Base-by-base conservation (phyloP, 2,329 filamentous ascomycete genomes). In the Fusarium nelsonii region DNA sequence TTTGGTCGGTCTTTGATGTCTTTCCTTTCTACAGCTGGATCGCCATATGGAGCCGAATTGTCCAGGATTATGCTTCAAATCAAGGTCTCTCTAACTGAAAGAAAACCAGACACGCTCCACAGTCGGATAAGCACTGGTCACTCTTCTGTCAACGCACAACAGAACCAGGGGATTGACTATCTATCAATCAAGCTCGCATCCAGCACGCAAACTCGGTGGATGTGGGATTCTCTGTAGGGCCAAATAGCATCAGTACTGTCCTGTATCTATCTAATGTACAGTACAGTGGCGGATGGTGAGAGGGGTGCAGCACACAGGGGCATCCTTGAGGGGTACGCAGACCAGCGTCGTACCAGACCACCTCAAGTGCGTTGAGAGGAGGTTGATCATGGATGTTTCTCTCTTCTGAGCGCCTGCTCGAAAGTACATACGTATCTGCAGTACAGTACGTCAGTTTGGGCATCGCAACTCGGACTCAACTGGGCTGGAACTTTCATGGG, bases 341-440 rank as follows among this genome's bases (percentile, higher is more conserved):
- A 78, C 70, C 76, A 77, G 70, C 41, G 77, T 79, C 72, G 72
- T 73, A 78, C 77, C 71, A 73, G 71, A 40, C 60, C 56, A 64
- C 62, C 53, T 65, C 53, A 63, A 60, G 63, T 63, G 60, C 50
- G 63, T 63, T 72, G 71, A 71, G 64, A 65, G 51, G 37, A 61
- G 53, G 63, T 67, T 72, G 75, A 76, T 77, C 69, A 71, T 74
- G 66, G 65, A 61, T 57, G 59, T 46, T 54, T 65, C 43, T 58
- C 12, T 50, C 53, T 56, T 65, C 69, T 72, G 61, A 65, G 72
- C 67, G 64, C 56, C 62, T 69, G 63, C 53, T 72, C 23, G 60
- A 58, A 58, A 41, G 32, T 48, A 30, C 30, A 58, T 64, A 58
- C 46, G 41, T 48, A 30, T 37, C 12, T 40, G 16, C 23, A 32